Evolutionary conservation across 108 stramenopile genomes (phyloP).

Genomic region (Cylindrotheca fusiformis): DNA sequence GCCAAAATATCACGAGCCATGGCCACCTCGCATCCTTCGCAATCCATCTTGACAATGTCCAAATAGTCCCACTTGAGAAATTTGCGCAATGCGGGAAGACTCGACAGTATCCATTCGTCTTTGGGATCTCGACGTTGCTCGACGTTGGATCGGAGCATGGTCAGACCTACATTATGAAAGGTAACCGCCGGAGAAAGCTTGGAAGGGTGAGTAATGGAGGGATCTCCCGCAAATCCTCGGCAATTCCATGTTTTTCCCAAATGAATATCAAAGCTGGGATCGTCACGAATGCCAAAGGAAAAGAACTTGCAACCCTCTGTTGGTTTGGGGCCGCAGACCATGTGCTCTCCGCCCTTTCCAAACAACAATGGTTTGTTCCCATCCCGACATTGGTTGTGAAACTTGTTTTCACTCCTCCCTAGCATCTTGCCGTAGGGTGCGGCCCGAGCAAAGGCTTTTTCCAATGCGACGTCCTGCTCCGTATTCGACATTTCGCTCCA

Average conservation of each 20-base stretch:
- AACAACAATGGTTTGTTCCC: slow-evolving; percentile 17
- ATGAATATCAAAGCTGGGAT: slow-evolving; percentile 46
- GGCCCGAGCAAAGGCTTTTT: slow-evolving; percentile 18
- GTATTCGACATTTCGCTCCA: slow-evolving; percentile 47
- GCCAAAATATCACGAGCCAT: slow-evolving; percentile 55
- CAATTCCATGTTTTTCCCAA: slow-evolving; percentile 54
- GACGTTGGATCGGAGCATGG: slow-evolving; percentile 43
- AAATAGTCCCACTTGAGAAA: slow-evolving; percentile 42
- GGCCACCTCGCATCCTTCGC: slow-evolving; percentile 65
- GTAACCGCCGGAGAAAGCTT: slow-evolving; percentile 53
- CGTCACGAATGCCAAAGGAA: slow-evolving; percentile 64
- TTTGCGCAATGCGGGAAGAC: slow-evolving; percentile 39
- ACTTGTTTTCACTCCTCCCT: neutral
- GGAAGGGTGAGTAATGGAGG: slow-evolving; percentile 56
- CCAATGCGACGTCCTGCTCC: slow-evolving; percentile 40
- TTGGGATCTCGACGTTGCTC: slow-evolving; percentile 52
- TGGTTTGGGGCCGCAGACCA: slow-evolving; percentile 51
- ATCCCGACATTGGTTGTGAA: slow-evolving; percentile 10
- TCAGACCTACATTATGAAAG: slow-evolving; percentile 59
- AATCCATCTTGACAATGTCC: slow-evolving; percentile 49
- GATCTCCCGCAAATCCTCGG: slow-evolving; percentile 66
- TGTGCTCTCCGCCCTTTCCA: slow-evolving; percentile 29
- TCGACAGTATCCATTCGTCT: slow-evolving; percentile 51
- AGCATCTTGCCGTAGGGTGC: slow-evolving; percentile 45
- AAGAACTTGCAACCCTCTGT: slow-evolving; percentile 37